A percentile compares a stretch with the other conserved stretches of the same genome.
Conservation (phyloP, 2,329 filamentous ascomycete species). For the Sporothrix luriei region DNA sequence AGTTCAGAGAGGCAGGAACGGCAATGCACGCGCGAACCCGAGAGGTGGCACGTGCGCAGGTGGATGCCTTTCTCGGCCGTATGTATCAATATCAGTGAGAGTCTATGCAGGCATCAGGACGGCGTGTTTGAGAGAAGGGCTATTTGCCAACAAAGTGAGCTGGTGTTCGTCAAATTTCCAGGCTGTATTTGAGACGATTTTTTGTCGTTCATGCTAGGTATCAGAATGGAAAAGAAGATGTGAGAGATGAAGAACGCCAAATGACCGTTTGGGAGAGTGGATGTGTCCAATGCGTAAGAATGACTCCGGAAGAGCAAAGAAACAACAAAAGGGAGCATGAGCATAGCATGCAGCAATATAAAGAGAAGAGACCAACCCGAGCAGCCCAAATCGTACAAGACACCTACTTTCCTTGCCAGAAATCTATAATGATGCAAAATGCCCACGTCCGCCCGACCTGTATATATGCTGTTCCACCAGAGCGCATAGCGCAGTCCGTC, state of each 20-base stretch:
- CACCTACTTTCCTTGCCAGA: background rate
- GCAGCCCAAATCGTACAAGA: background rate
- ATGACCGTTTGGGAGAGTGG: slow-evolving; percentile 2
- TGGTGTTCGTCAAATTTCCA: background rate
- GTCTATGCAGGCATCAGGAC: slow-evolving; percentile 4
- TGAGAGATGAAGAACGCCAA: background rate
- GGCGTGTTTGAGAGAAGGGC: background rate
- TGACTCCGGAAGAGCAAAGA: background rate
- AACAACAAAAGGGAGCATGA: background rate
- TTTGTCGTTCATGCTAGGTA: background rate
- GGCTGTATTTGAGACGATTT: background rate
- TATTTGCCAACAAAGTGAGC: background rate
- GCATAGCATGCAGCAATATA: background rate
- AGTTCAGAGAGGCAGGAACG: background rate
- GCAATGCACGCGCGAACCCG: background rate
- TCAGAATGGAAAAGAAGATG: background rate
- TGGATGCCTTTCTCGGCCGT: slow-evolving; percentile 1
- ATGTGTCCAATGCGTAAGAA: slow-evolving; percentile 2
- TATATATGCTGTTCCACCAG: slow-evolving; percentile 12
- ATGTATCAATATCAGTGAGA: background rate
- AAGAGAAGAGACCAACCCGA: background rate
- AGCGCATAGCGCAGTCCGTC: slow-evolving; percentile 5
- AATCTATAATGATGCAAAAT: slow-evolving; percentile 21
- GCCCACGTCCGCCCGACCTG: slow-evolving; percentile 7
- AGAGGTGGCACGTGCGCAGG: slow-evolving; percentile 15